Conservation (phyloP, 164 flowering plant genomes). For the Stephania cephalantha region DNA sequence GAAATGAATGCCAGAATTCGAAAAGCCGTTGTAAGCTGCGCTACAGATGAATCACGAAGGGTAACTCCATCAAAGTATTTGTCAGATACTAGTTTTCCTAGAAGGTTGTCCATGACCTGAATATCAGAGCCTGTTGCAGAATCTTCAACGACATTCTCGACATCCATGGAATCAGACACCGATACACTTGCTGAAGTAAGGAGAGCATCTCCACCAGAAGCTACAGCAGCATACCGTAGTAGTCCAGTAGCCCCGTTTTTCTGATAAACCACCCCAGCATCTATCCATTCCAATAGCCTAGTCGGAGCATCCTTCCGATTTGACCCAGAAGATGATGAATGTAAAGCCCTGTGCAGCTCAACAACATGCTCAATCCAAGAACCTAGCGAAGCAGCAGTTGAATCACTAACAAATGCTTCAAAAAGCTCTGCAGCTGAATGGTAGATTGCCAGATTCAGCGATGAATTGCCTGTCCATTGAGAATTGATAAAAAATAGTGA, state of each 20-base stretch:
- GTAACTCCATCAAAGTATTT: constrained; percentile 71
- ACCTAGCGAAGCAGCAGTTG: constrained; percentile 66
- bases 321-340: constrained; percentile 91
- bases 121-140: constrained; percentile 53
- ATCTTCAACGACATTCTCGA: constrained; percentile 76
- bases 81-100: constrained; percentile 74
- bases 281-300: constrained; percentile 92
- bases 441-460: constrained; percentile 75
- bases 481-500: constrained; percentile 12
- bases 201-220: constrained; percentile 96
- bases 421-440: constrained; percentile 93
- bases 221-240: constrained; percentile 86
- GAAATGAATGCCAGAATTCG: constrained; percentile 87
- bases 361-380: constrained; percentile 89
- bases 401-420: constrained; percentile 83
- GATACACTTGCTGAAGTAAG: constrained; percentile 58
- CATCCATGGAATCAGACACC: constrained; percentile 77
- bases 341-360: constrained; percentile 77
- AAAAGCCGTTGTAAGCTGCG: constrained; percentile 84
- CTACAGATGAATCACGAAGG: constrained; percentile 81
- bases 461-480: constrained; percentile 56
- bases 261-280: constrained; percentile 92
- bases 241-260: constrained; percentile 87
- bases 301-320: constrained; percentile 94
- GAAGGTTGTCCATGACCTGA: constrained; percentile 67